These are phyloP conservation scores for Dipodascopsis uninucleata DNA, from an alignment of 805 yeast species.

Conservation along the genomic window DNA sequence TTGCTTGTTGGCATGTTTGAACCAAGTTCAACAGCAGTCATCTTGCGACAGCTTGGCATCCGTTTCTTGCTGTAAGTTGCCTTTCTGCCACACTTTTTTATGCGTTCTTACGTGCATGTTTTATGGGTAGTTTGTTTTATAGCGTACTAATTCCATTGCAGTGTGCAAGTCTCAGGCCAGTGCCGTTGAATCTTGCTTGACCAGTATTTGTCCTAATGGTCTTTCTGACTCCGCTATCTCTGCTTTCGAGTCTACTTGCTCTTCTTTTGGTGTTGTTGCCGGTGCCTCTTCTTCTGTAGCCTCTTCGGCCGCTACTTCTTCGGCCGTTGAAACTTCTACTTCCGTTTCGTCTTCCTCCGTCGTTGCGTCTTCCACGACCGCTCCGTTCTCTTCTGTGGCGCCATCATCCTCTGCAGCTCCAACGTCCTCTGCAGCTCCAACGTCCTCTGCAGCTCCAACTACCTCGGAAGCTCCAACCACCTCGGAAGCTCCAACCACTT, in stretches of 20 bases:
- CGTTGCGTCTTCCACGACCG: constrained; percentile 24
- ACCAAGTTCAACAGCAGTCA: constrained; percentile 56
- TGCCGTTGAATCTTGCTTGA: constrained; percentile 59
- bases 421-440: constrained; percentile 8
- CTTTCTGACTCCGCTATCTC: constrained; percentile 54
- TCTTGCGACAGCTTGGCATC: constrained; percentile 59
- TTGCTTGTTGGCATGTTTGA: constrained; percentile 84
- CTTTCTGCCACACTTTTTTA: neutral
- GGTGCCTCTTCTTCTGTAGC: constrained; percentile 7
- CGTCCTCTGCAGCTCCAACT: constrained; percentile 14
- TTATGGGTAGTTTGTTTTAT: neutral
- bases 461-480: constrained; percentile 6
- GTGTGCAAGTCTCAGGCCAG: constrained; percentile 57
- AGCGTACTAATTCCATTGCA: constrained; percentile 19
- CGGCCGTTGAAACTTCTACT: constrained; percentile 11
- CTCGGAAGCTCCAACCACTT: constrained; percentile 13
- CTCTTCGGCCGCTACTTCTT: constrained; percentile 10
- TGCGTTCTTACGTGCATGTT: neutral
- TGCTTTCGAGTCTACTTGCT: constrained; percentile 45
- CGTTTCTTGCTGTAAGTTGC: constrained; percentile 47
- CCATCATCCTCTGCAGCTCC: constrained; percentile 9
- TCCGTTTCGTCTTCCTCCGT: constrained; percentile 8
- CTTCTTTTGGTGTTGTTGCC: constrained; percentile 12
- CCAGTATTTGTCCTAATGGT: constrained; percentile 64
- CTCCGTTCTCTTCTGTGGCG: constrained; percentile 11